These are phyloP conservation scores for Pseudoperonospora humuli DNA, from an alignment of 352 stramenopile species.

Conservation along the genomic window DNA sequence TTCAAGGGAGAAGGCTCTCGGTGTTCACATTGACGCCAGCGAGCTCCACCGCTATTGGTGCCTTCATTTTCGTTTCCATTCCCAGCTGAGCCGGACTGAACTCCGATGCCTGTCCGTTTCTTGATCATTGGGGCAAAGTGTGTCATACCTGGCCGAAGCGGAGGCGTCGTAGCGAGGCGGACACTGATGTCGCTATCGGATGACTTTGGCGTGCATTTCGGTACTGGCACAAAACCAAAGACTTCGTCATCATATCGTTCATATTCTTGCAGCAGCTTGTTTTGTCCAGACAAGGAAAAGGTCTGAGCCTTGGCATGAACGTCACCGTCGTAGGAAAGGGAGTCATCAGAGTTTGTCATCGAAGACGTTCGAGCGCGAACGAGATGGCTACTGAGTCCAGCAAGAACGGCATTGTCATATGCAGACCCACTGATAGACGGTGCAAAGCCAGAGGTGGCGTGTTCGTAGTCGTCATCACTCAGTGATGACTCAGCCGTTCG, in stretches of 20 bases:
- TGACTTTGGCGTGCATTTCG: slow-evolving; percentile 25
- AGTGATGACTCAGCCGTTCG: slow-evolving; percentile 14
- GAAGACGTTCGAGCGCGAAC: slow-evolving; percentile 54
- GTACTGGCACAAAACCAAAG: slow-evolving; percentile 34
- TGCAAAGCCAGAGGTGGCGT: slow-evolving; percentile 18
- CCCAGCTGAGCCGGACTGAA: slow-evolving; percentile 33
- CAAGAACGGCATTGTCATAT: slow-evolving; percentile 44
- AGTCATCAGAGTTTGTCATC: slow-evolving; percentile 42
- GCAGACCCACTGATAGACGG: slow-evolving; percentile 37
- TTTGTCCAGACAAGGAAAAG: slow-evolving; percentile 39
- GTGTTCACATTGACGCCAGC: slow-evolving; percentile 38
- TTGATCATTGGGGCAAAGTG: slow-evolving; percentile 34
- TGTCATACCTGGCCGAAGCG: slow-evolving; percentile 28
- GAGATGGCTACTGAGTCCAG: slow-evolving; percentile 57
- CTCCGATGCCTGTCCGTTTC: slow-evolving; percentile 28
- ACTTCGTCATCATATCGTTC: slow-evolving; percentile 70
- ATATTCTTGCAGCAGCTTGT: slow-evolving; percentile 40
- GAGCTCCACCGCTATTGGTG: slow-evolving; percentile 21
- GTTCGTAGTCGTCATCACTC: slow-evolving; percentile 34
- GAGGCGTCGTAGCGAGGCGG: slow-evolving; percentile 43
- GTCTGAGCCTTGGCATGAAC: slow-evolving; percentile 40
- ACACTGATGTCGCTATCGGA: slow-evolving; percentile 36
- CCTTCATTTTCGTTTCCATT: slow-evolving; percentile 27
- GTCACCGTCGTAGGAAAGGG: slow-evolving; percentile 29
- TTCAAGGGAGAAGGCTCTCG: slow-evolving; percentile 34